Conservation (phyloP, 176 grass and related monocot genomes). For the Microstegium vimineum region DNA sequence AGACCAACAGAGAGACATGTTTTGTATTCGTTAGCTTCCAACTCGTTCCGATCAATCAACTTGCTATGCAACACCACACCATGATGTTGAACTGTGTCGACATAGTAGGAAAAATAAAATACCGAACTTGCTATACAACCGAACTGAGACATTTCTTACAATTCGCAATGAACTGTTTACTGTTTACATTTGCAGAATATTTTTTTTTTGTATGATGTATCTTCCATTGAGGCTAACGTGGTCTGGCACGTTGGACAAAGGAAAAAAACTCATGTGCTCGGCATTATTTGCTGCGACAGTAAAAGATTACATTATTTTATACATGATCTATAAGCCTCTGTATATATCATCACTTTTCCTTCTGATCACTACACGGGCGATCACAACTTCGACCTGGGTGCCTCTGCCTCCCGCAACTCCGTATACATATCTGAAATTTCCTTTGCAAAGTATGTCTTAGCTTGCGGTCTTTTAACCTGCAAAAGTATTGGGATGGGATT, state of each 20-base stretch:
- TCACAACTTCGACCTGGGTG: constrained; percentile 32
- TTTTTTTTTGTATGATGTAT: background rate
- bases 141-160: background rate
- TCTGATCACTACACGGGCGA: background rate
- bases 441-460: constrained; percentile 85
- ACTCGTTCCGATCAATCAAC: background rate
- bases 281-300: background rate
- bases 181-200: background rate
- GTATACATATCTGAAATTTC: constrained; percentile 85
- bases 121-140: background rate
- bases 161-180: background rate
- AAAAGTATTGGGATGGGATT: background rate
- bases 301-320: background rate
- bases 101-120: background rate
- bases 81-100: background rate
- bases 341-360: background rate
- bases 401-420: constrained; percentile 33
- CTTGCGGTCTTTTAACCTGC: constrained; percentile 87
- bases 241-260: background rate
- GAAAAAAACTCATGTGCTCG: background rate
- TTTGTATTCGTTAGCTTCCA: background rate
- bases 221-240: background rate
- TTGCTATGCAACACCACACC: background rate
- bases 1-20: no score
- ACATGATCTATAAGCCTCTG: background rate